phyloP scores from a whole-genome alignment of 1,284 basidiomycete species.

The Thelephora terrestris region DNA sequence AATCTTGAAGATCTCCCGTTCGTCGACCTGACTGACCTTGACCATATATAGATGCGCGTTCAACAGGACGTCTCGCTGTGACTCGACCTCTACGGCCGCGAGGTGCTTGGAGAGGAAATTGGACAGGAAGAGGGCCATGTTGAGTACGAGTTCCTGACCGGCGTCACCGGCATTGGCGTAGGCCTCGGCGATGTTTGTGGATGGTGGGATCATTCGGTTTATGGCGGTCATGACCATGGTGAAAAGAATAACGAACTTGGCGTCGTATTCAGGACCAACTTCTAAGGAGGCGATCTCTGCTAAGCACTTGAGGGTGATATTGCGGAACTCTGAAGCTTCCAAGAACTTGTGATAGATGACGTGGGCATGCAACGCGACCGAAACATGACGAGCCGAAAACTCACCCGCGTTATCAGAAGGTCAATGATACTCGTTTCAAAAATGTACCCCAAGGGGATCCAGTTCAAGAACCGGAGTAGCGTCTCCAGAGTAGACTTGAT shows the following conservation, averaged over 20 bases:
- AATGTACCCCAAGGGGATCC: conserved; percentile 99
- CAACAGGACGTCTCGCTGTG: conserved; percentile 87
- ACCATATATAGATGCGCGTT: conserved; percentile 99
- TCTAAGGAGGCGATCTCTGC: conserved; percentile 94
- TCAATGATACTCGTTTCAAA: conserved; percentile 99
- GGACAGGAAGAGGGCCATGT: conserved; percentile 92
- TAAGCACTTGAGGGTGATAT: conserved; percentile 94
- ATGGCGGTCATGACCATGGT: conserved; percentile 97
- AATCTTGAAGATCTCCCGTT: conserved; percentile 99
- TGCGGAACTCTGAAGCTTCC: conserved; percentile 95
- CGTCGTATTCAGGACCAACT: conserved; percentile 97
- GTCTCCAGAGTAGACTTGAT: conserved; percentile 97
- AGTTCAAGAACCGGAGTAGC: conserved; percentile 93
- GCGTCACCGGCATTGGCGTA: conserved; percentile 88
- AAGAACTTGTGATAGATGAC: conserved; percentile 64
- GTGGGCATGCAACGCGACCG: conserved; percentile 6
- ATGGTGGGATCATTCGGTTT: conserved; percentile 96
- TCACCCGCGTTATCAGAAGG: conserved; percentile 78
- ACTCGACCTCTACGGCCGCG: conserved; percentile 85
- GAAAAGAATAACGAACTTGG: conserved; percentile 96
- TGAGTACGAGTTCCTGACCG: conserved; percentile 95
- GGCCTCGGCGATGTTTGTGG: conserved; percentile 88
- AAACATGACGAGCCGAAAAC: conserved; percentile 17
- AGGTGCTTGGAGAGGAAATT: conserved; percentile 95
- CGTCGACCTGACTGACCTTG: conserved; percentile 97